These are phyloP conservation scores for Brassica balearica DNA, from an alignment of 441 rosid species.

Conservation along the genomic window DNA sequence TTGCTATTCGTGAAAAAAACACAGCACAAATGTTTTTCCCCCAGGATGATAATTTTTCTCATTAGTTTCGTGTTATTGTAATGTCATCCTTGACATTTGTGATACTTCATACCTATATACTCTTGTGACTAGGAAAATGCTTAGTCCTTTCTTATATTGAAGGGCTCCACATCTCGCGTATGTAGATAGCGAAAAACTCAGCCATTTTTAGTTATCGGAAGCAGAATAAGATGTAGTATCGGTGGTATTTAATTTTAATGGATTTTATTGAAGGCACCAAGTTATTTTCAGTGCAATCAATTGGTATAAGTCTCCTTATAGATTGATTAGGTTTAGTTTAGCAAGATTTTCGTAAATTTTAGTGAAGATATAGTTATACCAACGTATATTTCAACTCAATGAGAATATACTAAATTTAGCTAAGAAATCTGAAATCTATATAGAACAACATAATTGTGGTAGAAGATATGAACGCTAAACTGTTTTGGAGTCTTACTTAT, in stretches of 20 bases:
- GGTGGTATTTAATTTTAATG: background rate
- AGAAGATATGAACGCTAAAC: background rate
- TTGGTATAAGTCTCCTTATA: background rate
- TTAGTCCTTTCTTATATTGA: background rate
- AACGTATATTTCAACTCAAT: background rate
- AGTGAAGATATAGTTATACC: background rate
- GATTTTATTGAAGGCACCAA: background rate
- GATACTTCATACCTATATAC: background rate
- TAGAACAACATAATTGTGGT: background rate
- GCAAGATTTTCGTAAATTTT: background rate
- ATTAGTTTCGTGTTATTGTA: constrained; percentile 3
- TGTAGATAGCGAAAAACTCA: background rate
- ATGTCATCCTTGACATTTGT: background rate
- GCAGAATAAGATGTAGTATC: background rate
- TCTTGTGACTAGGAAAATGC: background rate
- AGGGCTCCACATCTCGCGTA: background rate
- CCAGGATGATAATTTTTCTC: background rate
- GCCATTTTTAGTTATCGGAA: too few relatives aligned
- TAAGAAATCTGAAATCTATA: background rate
- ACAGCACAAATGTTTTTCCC: background rate
- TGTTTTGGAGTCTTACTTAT: too few relatives aligned
- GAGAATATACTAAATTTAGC: background rate
- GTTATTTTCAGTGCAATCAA: background rate
- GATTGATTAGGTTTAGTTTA: background rate
- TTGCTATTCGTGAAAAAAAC: background rate